Base-by-base conservation (phyloP, 2,329 filamentous ascomycete genomes). In the Sphaerulina vaccinii region DNA sequence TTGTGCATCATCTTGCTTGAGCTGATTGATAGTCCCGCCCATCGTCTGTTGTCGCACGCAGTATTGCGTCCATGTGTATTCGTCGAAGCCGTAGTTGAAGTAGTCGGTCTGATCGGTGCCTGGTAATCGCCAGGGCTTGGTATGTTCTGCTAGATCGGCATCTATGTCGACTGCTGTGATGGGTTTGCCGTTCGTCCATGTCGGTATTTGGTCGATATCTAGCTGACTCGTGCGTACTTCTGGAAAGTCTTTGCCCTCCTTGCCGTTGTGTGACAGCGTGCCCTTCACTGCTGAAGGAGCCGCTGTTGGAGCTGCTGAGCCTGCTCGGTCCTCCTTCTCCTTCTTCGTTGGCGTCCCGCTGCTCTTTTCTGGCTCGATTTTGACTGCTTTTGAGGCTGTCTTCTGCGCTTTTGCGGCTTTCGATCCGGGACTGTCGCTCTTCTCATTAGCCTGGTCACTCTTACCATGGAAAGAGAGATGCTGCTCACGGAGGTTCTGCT, bases 51-150 rank as follows among this genome's bases (percentile, higher is more conserved):
- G 93, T 66, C 95, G 95, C 54, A 90, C 78, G 24, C 91, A 90
- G 70, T 99, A 99, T 48, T 91, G 82, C 5, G 91, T 88, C 93
- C 93, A 99, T 1, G 91, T 96, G 71, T 96, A 97, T 71, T 97
- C 92, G 73, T 97, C 92, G 67, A 97, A 97, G 52, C 92, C 92
- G 72, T 97, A 97, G 76, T 97, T 97, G 81, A 97, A 97, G 74
- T 95, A 97, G 70, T 99, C 93, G 54, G 88, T 93, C 49, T 96
- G 83, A 65, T 99, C 93, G 9, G 92, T 91, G 40, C 93, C 93
- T 0, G 93, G 93, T 59, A 91, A 86, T 38, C 93, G 85, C 93
- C 93, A 99, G 15, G 92, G 91, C 70, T 96, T 97, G 57, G 91
- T 88, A 57, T 81, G 75, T 64, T 90, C 89, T 48, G 78, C 75